These are phyloP conservation scores for Aspergillus sclerotialis DNA, from an alignment of 2,329 filamentous ascomycete genomes.

Conservation along the genomic window DNA sequence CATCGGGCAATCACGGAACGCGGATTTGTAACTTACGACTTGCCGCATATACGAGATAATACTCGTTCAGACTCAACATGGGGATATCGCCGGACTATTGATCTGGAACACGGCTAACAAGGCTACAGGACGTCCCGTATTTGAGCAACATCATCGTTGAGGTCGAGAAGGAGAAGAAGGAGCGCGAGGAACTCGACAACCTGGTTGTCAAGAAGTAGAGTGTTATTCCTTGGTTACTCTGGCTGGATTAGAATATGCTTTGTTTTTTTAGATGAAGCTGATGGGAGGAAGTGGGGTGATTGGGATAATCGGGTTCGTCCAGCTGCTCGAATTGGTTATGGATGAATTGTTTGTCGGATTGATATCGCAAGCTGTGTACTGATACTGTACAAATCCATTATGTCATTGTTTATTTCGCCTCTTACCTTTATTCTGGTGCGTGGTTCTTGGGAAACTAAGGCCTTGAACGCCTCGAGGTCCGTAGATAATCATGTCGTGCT, in stretches of 20 bases:
- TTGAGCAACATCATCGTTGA: slow-evolving; percentile 61
- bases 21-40: slow-evolving; percentile 26
- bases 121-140: slow-evolving; percentile 56
- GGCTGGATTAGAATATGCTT: slow-evolving; percentile 16
- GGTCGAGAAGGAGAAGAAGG: slow-evolving; percentile 60
- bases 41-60: slow-evolving; percentile 3
- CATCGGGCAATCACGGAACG: slow-evolving; percentile 28
- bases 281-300: too few species aligned
- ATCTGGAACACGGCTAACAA: slow-evolving; percentile 13
- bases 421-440: not conserved
- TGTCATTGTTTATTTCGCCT: slow-evolving; percentile 16
- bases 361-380: slow-evolving; percentile 21
- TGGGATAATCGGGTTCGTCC: too few species aligned
- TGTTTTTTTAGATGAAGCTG: slow-evolving; percentile 2
- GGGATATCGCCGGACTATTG: not conserved
- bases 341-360: not conserved
- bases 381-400: slow-evolving; percentile 37
- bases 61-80: too few species aligned
- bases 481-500: too few species aligned
- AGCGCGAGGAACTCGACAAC: slow-evolving; percentile 62
- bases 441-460: too few species aligned
- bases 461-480: too few species aligned
- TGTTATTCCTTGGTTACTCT: slow-evolving; percentile 5
- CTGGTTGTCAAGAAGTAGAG: slow-evolving; percentile 51
- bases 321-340: too few species aligned